Percentiles rank a stretch among this genome's conserved stretches.
These are phyloP conservation scores for Pythium apleroticum DNA, from an alignment of 352 stramenopile genomes.

Conservation along the genomic window DNA sequence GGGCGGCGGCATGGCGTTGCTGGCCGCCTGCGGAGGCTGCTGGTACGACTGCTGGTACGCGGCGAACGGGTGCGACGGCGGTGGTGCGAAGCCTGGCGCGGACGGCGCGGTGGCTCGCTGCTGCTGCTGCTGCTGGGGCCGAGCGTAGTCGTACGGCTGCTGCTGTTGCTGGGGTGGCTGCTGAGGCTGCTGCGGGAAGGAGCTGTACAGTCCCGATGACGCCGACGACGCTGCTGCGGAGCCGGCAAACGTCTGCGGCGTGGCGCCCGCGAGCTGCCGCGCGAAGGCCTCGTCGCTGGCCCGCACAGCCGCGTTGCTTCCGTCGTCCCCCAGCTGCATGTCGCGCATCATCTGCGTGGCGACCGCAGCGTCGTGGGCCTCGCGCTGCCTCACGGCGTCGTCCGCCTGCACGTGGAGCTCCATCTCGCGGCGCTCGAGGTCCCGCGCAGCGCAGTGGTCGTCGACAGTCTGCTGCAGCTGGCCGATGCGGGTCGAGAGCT, in stretches of 20 bases:
- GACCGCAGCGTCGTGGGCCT: constrained; percentile 49
- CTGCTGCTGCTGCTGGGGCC: constrained; percentile 34
- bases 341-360: constrained; percentile 77
- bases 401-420: constrained; percentile 64
- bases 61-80: constrained; percentile 33
- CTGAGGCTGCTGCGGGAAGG: constrained; percentile 6
- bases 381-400: constrained; percentile 51
- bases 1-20: constrained; percentile 12
- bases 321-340: constrained; percentile 41
- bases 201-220: constrained; percentile 4
- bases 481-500: constrained; percentile 51
- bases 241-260: constrained; percentile 32
- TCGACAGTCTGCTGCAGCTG: constrained; percentile 73
- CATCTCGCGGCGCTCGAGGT: constrained; percentile 70
- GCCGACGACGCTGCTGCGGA: not conserved
- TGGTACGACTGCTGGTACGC: constrained; percentile 39
- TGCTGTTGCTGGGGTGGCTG: constrained; percentile 16
- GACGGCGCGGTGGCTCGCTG: constrained; percentile 21
- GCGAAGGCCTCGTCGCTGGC: constrained; percentile 58
- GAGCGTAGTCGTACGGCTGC: constrained; percentile 38
- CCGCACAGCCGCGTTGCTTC: not conserved
- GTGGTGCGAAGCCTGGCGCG: constrained; percentile 5
- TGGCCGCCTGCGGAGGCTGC: constrained; percentile 9
- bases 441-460: constrained; percentile 66
- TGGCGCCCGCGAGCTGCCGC: constrained; percentile 45